phyloP scores from a whole-genome alignment of 2,329 filamentous ascomycete species.

The Neofusicoccum kwambonambiense region DNA sequence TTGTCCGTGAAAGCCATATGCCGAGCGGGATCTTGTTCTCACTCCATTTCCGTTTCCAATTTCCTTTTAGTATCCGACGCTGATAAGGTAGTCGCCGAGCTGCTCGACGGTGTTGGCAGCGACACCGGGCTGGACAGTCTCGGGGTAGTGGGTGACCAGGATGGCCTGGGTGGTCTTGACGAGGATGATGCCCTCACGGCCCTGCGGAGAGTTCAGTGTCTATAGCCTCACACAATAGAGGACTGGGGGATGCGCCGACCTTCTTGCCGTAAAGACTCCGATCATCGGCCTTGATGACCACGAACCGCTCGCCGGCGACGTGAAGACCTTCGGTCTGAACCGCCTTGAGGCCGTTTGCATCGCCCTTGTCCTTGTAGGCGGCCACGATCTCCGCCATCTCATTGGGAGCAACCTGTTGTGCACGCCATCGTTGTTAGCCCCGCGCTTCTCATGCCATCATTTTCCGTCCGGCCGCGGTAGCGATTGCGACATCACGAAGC shows the following conservation, averaged over 20 bases:
- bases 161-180: conserved; percentile 87
- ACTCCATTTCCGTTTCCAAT: neutral
- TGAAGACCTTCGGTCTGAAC: conserved; percentile 72
- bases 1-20: conserved; percentile 16
- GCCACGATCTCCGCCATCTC: conserved; percentile 57
- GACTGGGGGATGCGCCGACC: conserved; percentile 51
- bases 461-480: neutral
- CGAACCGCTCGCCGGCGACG: conserved; percentile 73
- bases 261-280: conserved; percentile 82
- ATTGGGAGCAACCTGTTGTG: conserved; percentile 47
- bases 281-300: conserved; percentile 73
- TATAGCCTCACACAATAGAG: conserved; percentile 13
- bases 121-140: conserved; percentile 70
- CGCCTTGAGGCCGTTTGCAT: conserved; percentile 56
- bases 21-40: neutral
- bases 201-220: conserved; percentile 46
- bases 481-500: conserved; percentile 2
- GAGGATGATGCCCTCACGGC: conserved; percentile 76
- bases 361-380: conserved; percentile 54
- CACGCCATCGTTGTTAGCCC: conserved; percentile 11
- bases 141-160: conserved; percentile 82
- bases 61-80: conserved; percentile 65
- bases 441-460: conserved; percentile 17
- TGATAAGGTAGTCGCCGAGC: conserved; percentile 83
- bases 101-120: conserved; percentile 76